Conservation (phyloP, 2,329 filamentous ascomycete genomes). For the Monilinia fructicola region DNA sequence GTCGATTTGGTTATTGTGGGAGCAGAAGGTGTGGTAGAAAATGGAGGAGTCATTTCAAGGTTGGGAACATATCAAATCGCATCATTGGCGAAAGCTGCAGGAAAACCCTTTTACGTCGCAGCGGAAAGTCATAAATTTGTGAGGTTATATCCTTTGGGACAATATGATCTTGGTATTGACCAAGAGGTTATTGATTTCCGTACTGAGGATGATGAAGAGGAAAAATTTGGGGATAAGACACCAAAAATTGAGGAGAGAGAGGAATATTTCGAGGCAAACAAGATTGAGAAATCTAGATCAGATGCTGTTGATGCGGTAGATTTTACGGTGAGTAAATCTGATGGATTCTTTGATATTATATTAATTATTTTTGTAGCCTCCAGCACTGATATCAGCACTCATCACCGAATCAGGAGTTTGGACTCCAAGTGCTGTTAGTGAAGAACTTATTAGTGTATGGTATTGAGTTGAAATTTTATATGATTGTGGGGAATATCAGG, state of each 20-base stretch:
- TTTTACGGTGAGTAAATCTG: constrained; percentile 56
- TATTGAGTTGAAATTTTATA: constrained; percentile 29
- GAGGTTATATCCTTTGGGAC: constrained; percentile 76
- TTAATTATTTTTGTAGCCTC: constrained; percentile 51
- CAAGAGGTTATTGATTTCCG: constrained; percentile 76
- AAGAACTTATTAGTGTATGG: constrained; percentile 58
- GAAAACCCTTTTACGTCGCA: constrained; percentile 81
- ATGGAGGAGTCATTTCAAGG: constrained; percentile 86
- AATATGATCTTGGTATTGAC: constrained; percentile 77
- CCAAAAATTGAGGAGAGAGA: constrained; percentile 30
- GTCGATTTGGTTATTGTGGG: constrained; percentile 69
- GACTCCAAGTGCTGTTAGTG: constrained; percentile 67
- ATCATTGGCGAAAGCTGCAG: constrained; percentile 66
- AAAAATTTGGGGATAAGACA: constrained; percentile 32
- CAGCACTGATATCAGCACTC: constrained; percentile 67
- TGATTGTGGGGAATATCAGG: not conserved
- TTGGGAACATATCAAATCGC: constrained; percentile 87
- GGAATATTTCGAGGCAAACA: constrained; percentile 35
- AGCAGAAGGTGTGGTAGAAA: constrained; percentile 87
- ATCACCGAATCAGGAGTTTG: constrained; percentile 75
- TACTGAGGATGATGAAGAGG: constrained; percentile 50
- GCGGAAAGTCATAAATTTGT: constrained; percentile 98
- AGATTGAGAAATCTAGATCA: constrained; percentile 30
- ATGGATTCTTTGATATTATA: not conserved
- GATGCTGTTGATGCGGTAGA: constrained; percentile 57